Evolutionary conservation across 2,329 filamentous ascomycete species (phyloP), one percentile per base, ranked within the genome.

Genomic region (Chrysoporthe deuterocubensis): DNA sequence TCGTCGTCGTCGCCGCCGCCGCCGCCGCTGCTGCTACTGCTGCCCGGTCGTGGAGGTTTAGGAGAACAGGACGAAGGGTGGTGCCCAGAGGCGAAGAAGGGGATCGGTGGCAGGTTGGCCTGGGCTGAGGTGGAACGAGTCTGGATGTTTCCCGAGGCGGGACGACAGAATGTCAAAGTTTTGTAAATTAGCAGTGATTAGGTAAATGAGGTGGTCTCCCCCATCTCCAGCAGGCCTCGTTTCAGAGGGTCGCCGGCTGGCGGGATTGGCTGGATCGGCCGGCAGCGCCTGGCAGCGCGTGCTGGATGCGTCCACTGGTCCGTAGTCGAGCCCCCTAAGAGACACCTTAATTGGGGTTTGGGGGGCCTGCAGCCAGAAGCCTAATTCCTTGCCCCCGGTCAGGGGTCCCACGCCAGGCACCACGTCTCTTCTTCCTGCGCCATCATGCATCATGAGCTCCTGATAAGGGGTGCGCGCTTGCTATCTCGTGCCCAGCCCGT

Each of bases 111-210:
- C 21, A 32, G 2, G 50, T 54, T 32, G 50, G 50, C 50, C 13
- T 14, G 50, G 16, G 9, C 9, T 16, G 13, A 14, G 11, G 32
- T 32, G 21, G 8, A 14, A 16, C 21, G 32, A 21, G 50, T 54
- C 21, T 13, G 48, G 48, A 14, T 13, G 13, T 26, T 52, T 21
- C 26, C 50, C 21, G 26, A 26, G 13, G 50, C 26, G 26, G 48
- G 50, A 54, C 32, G 50, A 54, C 50, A 54, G 50, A 54, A 54
- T 54, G 50, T 54, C 50, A 54, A 54, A 54, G 50, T 54, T 54
- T 54, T 54, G 50, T 54, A 54, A 54, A 54, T 54, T 54, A 54
- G 50, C 26, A 26, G 26, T 26, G 26, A 26, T 26, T 26, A 26
- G 26, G 26, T 26, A 26, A 26, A 26, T 26, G 26, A 26, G 26